Base-by-base conservation (phyloP, 352 stramenopile species). In the Thalassiosira hispida region DNA sequence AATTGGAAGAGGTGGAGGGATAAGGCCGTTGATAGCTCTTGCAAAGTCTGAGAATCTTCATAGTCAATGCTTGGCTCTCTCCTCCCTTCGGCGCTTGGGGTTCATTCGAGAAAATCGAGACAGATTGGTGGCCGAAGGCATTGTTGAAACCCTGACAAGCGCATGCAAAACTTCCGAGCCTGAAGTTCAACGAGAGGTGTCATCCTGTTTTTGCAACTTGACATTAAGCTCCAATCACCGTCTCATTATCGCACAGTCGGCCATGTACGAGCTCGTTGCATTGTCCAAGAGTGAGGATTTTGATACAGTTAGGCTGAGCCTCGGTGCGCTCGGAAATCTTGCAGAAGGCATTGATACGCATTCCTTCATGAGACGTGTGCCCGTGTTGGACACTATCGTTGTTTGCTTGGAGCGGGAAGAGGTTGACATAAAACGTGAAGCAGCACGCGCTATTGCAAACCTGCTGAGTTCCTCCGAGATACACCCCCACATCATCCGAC, bases 141-240 rank as follows among this genome's bases (percentile, higher is more conserved):
- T 95, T 3, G 69, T 98, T 9, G 81, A 93, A 14, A 91, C 93
- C 25, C 86, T 99, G 14, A 93, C 92, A 1, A 90, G 92, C 38
- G 95, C 95, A 18, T 94, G 92, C 0, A 93, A 96, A 60, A 95
- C 87, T 22, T 89, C 95, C 18, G 92, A 98, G 56, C 84, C 97
- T n/a, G 96, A 98, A 81, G 97, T 97, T 18, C 95, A 98, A 77
- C 89, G 95, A 42, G 96, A 99, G 79, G 95, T 98, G 0, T 94
- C 96, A 0, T 96, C 95, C 2, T 97, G 94, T 16, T 93, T 98
- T 35, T 98, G 93, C 73, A 98, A 97, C 69, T 64, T 99, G 25
- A 97, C 96, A 1, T 81, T 98, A 14, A 97, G 93, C 53, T 90
- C 97, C 72, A 94, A 96, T 70, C 96, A 97, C 87, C 96, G 97